Percentiles rank a stretch among this genome's conserved stretches.
These are phyloP conservation scores for Pseudogymnoascus sp. DNA, from an alignment of 2,329 filamentous ascomycete species.

Conservation along the genomic window DNA sequence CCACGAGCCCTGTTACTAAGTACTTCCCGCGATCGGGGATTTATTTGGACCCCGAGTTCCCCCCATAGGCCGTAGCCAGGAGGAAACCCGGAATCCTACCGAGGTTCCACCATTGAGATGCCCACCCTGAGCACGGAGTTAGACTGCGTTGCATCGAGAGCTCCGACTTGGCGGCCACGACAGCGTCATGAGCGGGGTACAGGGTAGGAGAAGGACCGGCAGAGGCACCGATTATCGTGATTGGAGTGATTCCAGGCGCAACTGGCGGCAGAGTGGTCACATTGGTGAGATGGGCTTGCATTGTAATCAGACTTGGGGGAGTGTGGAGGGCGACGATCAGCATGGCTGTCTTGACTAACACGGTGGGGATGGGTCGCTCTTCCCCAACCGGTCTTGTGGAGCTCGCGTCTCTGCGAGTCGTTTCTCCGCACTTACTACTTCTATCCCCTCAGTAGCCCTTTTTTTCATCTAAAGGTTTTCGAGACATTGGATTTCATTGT, in stretches of 20 bases:
- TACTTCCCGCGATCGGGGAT: background rate
- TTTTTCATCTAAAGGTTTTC: background rate
- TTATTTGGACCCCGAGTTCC: background rate
- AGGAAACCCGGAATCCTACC: background rate
- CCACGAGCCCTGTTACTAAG: background rate
- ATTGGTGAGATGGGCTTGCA: background rate
- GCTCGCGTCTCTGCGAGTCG: background rate
- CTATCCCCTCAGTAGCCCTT: background rate
- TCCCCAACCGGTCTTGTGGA: background rate
- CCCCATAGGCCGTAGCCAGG: background rate
- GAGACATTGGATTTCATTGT: background rate
- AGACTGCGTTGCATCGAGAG: background rate
- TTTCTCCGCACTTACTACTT: slow-evolving; percentile 1
- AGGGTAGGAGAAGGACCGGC: background rate
- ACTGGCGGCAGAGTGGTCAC: background rate
- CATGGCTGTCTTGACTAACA: background rate
- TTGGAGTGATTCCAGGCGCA: background rate
- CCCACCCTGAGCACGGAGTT: background rate
- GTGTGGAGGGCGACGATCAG: background rate
- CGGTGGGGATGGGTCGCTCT: background rate
- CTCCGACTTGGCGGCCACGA: background rate
- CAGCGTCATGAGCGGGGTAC: background rate
- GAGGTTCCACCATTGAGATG: background rate
- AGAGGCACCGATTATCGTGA: background rate
- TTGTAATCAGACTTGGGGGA: background rate